phyloP scores from a whole-genome alignment of 768 basidiomycete species.

The Rhizopogon vulgaris region DNA sequence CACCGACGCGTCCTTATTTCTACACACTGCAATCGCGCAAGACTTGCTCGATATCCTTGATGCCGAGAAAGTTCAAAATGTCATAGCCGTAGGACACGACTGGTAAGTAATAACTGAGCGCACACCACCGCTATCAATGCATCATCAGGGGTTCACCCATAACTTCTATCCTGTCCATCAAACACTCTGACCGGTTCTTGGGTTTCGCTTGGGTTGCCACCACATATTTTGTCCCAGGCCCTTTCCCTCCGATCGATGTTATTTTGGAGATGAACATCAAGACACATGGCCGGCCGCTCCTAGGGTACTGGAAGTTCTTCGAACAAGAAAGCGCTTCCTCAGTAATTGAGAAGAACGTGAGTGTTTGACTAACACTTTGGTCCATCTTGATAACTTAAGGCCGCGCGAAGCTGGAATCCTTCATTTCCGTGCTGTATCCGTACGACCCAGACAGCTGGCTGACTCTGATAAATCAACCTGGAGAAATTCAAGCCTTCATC shows the following conservation, averaged over 20 bases:
- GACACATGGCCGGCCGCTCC: conserved; percentile 29
- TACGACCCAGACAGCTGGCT: conserved; percentile 29
- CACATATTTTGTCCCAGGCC: conserved; percentile 25
- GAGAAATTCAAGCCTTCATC: conserved; percentile 27
- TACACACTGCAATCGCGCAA: conserved; percentile 17
- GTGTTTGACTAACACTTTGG: conserved; percentile 5
- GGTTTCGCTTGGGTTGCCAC: conserved; percentile 33
- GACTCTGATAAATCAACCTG: conserved; percentile 28
- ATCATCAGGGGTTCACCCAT: conserved; percentile 29
- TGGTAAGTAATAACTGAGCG: conserved; percentile 21
- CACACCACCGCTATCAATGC: neutral
- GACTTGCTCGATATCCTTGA: conserved; percentile 36
- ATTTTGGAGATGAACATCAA: conserved; percentile 20
- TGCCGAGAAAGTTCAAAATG: conserved; percentile 24
- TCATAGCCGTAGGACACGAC: conserved; percentile 35
- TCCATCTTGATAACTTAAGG: neutral
- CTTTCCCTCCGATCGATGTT: conserved; percentile 20
- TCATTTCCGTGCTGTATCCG: conserved; percentile 30
- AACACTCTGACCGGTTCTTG: conserved; percentile 34
- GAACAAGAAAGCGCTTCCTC: conserved; percentile 22
- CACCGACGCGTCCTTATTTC: conserved; percentile 20
- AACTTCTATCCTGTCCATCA: conserved; percentile 30
- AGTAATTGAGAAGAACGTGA: conserved; percentile 29
- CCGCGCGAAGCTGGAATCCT: conserved; percentile 30
- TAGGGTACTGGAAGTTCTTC: conserved; percentile 40